Base-by-base conservation (phyloP, 1,284 basidiomycete genomes). In the Tylopilus sp. region DNA sequence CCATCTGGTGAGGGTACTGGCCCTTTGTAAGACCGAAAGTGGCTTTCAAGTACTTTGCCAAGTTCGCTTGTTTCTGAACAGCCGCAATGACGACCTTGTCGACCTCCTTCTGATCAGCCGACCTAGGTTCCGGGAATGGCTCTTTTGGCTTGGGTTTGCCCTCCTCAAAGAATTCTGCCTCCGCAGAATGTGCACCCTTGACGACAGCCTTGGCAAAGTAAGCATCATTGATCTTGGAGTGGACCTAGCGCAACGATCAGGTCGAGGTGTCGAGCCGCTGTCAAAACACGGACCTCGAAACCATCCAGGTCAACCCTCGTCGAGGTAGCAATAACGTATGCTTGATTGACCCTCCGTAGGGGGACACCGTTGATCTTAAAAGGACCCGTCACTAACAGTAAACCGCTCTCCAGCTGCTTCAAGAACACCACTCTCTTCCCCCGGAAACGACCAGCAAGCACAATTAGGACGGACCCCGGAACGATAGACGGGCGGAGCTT, bases 321-420 rank as follows among this genome's bases (percentile, higher is more conserved):
- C 59, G 94, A 94, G 59, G 97, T 99, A 60, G 96, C 94, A 70
- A 99, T 98, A 60, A 97, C 95, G 76, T 99, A 99, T 54, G 97
- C 94, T 82, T 98, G 96, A 82, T 96, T 97, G 61, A 99, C 95
- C 74, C 97, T 86, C 74, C 96, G 86, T 72, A 99, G 83, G 66
- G 97, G 97, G 42, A 99, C 97, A 75, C 97, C 97, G 78, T 99
- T 99, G 74, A 99, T 72, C 86, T 96, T 98, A 87, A 87, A 98
- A 53, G 97, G 97, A 57, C 97, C 97, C 48, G 94, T 96, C 68
- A 99, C 94, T 74, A 99, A 83, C 67, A 99, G 78, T 66, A 99
- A 78, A 60, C 96, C 96, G 62, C 90, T 93, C 66, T 85, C 84
- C 73, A 99, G 80, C 81, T 97, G 94, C 85, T 98, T 98, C 77